Evolutionary conservation across 345 rosid species (phyloP), one percentile per base, ranked within the genome.

Genomic region (Eutrema heterophyllum): DNA sequence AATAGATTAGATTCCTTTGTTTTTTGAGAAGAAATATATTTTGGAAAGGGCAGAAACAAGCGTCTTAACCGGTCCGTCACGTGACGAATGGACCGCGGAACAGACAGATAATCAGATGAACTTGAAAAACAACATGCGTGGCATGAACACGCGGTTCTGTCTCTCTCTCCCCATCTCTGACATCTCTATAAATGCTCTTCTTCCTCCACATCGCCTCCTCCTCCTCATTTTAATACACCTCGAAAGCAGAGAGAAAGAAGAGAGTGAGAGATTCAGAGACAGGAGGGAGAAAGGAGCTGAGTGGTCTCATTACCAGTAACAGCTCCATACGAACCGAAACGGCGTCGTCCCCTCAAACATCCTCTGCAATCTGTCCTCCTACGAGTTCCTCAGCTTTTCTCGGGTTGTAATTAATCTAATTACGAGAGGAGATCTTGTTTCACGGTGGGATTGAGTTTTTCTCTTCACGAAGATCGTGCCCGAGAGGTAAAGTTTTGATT

Each of bases 311-410:
- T 67, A 56, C 71, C 71, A 74, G 33, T 21, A 36, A 60, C 15
- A 54, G 80, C 75, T 70, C 66, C 51, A 15, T 44, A 13, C 65
- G 5, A 76, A 33, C 27, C 1, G 2, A 53, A 53, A 64, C 80
- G 71, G 29, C 75, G 58, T 54, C 79, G 71, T 62, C 24, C 52
- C 51, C 69, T 61, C 64, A 0, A 53, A 12, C 10, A 8, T 29
- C 40, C 70, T 76, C 75, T 69, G 70, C 18, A 63, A 69, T 76
- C 80, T 76, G 75, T 55, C 71, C 15, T 43, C 70, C 36, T 52
- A 36, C 58, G 52, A 62, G 9, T 68, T 74, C 67, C 57, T 64
- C 64, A 24, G 71, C 70, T 63, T 49, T 65, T 46, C 73, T 67
- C 69, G 56, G 55, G 21, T 43, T 41, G 36, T 56, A 13, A 5